Evolutionary conservation across 2,329 filamentous ascomycete genomes (phyloP).

Genomic region (Knufia petricola): DNA sequence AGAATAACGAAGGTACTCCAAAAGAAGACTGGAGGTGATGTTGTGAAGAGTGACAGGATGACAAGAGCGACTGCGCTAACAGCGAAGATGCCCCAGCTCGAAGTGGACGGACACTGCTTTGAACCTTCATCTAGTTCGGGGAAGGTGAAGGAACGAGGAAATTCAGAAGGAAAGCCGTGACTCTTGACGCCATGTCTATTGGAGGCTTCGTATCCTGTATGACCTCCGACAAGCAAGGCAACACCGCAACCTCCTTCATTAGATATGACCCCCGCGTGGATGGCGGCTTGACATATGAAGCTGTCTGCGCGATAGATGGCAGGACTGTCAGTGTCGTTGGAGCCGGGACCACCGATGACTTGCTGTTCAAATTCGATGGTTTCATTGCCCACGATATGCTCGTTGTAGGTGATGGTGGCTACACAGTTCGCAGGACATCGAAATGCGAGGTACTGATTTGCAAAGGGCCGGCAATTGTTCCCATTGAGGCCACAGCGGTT

Average conservation of each 20-base stretch:
- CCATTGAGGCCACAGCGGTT: slow-evolving; percentile 46
- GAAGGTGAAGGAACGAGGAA: slow-evolving; percentile 80
- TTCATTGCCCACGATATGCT: slow-evolving; percentile 42
- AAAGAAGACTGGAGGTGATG: slow-evolving; percentile 72
- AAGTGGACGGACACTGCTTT: slow-evolving; percentile 61
- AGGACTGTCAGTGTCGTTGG: slow-evolving; percentile 29
- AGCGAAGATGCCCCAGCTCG: slow-evolving; percentile 73
- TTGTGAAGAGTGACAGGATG: slow-evolving; percentile 70
- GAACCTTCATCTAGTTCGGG: slow-evolving; percentile 42
- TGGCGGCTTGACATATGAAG: slow-evolving; percentile 74
- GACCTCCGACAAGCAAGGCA: slow-evolving; percentile 61
- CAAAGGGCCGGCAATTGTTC: slow-evolving; percentile 47
- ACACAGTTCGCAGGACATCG: slow-evolving; percentile 48
- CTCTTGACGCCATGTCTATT: slow-evolving; percentile 66
- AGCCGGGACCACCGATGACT: slow-evolving; percentile 42
- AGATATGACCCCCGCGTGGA: slow-evolving; percentile 70
- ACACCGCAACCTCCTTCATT: slow-evolving; percentile 75
- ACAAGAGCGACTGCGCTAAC: slow-evolving; percentile 72
- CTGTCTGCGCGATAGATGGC: slow-evolving; percentile 79
- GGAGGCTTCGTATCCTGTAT: slow-evolving; percentile 53
- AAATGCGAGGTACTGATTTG: slow-evolving; percentile 43
- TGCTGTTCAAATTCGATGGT: slow-evolving; percentile 43
- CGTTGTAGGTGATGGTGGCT: slow-evolving; percentile 38
- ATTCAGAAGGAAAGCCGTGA: slow-evolving; percentile 73
- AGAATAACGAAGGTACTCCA: slow-evolving; percentile 68